Base-by-base conservation (phyloP, 768 basidiomycete species). In the Termitomyces sp. region DNA sequence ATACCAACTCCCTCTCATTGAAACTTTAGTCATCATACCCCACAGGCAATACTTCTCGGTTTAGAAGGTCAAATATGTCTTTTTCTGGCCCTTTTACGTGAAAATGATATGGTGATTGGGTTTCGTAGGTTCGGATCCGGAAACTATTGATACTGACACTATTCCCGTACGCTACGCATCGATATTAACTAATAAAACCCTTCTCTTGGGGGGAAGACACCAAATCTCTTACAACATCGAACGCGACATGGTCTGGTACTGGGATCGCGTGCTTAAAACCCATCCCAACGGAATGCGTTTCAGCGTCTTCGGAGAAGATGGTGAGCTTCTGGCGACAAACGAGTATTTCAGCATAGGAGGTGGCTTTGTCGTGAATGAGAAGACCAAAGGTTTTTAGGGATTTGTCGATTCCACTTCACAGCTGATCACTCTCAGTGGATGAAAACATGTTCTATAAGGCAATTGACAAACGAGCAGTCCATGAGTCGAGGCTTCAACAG, bases 401-500 rank as follows among this genome's bases (percentile, higher is more conserved):
- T 9, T 40, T 3, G 15, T 23, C 11, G 17, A n/a, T 5, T 19
- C 3, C 30, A 10, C 26, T 42, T 44, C 23, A 40, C 21, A 9
- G 10, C 40, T 12, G 31, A 55, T 50, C 51, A 37, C 12, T 48
- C 6, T 50, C 47, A 89, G 91, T 86, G 54, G 93, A 93, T 63
- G 95, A 98, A 73, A 98, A 98, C 67, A 67, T 97, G 59, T 98
- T 91, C 68, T 98, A 97, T 78, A 93, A 92, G 70, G 85, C 90
- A 17, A 89, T 95, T 28, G 84, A 94, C 70, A 94, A 95, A 71
- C 75, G 77, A 53, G 76, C 74, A 10, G 94, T 94, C 4, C 90
- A 93, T 57, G 84, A 83, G 15, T 87, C 93, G 35, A 81, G 95
- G 38, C 73, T 91, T 44, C 83, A 89, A 63, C 88, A 90, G 62